phyloP scores from a whole-genome alignment of 202 grass and related monocot genomes.

The Panicum virgatum region DNA sequence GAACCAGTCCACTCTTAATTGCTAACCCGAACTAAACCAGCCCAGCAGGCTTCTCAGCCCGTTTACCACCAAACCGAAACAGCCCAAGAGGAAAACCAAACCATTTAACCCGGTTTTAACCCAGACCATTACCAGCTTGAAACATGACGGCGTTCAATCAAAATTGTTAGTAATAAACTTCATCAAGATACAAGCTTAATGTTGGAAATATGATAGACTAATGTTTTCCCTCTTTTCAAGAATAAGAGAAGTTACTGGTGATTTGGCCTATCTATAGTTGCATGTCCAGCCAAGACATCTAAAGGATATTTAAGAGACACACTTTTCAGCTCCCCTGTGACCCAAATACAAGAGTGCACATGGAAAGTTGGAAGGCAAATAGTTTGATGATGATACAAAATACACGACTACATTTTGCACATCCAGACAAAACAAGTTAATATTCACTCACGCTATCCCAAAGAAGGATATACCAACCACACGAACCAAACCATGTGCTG shows the following conservation, averaged over 20 bases:
- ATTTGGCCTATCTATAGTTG: constrained; percentile 17
- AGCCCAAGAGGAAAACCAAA: too few species aligned
- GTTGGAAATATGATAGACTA: not conserved
- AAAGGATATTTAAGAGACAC: not conserved
- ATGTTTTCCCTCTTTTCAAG: not conserved
- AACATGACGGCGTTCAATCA: constrained; percentile 5
- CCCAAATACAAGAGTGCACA: not conserved
- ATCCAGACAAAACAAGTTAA: constrained; percentile 15
- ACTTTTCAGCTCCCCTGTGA: not conserved
- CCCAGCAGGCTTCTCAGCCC: too few species aligned
- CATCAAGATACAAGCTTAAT: not conserved
- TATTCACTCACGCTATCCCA: not conserved
- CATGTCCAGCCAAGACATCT: not conserved
- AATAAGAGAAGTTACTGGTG: not conserved
- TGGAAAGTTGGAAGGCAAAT: not conserved
- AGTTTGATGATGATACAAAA: not conserved
- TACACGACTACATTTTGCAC: not conserved
- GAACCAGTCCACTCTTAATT: too few species aligned
- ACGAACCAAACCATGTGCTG: not conserved
- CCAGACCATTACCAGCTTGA: too few species aligned
- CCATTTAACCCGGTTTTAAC: too few species aligned
- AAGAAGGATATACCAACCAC: not conserved
- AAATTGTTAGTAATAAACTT: constrained; percentile 34
- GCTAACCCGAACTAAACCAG: too few species aligned
- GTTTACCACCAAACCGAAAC: too few species aligned